phyloP scores from a whole-genome alignment of 176 grass and related monocot species.

The Zizania latifolia region DNA sequence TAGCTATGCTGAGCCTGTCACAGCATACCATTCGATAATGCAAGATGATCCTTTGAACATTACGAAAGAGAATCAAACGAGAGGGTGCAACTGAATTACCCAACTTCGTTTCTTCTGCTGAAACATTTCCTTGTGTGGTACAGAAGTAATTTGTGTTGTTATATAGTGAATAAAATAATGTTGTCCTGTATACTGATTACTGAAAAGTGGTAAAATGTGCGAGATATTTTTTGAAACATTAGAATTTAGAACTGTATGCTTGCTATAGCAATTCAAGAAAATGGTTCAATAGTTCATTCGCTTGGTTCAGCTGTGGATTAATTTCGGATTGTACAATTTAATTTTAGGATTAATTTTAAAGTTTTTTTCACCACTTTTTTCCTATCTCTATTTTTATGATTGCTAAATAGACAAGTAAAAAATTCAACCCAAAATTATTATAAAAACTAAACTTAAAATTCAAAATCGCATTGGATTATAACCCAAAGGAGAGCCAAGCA shows the following conservation, averaged over 20 bases:
- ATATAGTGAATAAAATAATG: background rate
- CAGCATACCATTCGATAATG: background rate
- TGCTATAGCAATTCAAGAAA: background rate
- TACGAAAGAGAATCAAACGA: too few relatives aligned
- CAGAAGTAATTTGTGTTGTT: background rate
- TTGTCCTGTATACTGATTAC: background rate
- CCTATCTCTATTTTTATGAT: too few relatives aligned
- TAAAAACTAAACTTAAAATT: too few relatives aligned
- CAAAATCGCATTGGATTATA: too few relatives aligned
- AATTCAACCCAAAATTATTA: too few relatives aligned
- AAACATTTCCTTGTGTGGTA: background rate
- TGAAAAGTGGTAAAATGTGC: background rate
- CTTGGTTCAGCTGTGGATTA: too few relatives aligned
- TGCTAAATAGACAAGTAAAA: too few relatives aligned
- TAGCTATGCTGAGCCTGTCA: background rate
- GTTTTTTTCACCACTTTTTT: too few relatives aligned
- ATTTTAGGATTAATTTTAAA: too few relatives aligned
- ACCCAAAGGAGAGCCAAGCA: too few relatives aligned
- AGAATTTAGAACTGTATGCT: background rate
- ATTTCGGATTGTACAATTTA: too few relatives aligned
- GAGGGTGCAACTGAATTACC: background rate
- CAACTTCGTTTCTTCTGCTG: background rate
- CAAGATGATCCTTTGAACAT: background rate
- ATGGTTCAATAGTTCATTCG: background rate
- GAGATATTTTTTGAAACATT: background rate